Base-by-base conservation (phyloP, 805 yeast species). In the Alloascoidea africana region DNA sequence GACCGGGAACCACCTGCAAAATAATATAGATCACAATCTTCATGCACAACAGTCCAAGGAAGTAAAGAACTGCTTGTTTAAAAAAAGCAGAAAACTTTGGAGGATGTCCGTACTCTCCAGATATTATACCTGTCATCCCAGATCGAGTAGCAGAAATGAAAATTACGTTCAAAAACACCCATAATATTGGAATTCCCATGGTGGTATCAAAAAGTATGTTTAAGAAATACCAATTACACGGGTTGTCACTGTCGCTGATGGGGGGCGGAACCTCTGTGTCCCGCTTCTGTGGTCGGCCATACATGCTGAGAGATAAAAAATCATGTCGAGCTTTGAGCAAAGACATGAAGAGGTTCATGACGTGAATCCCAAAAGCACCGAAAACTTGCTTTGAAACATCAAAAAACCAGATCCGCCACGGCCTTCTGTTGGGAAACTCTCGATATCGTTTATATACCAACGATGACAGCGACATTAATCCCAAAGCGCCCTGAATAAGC, bases 221-320 rank as follows among this genome's bases (percentile, higher is more conserved):
- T 38, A 91, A 62, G 51, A 89, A 89, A 60, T 91, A 89, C 91
- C 96, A 91, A 47, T 84, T 89, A 56, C 97, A 91, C 4, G 95
- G 94, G 43, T 76, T 77, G 36, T 68, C 72, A 27, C 61, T 68
- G 41, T 33, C 5, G 18, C n/a, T n/a, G n/a, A n/a, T n/a, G n/a
- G n/a, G n/a, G n/a, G n/a, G n/a, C n/a, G n/a, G n/a, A n/a, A n/a
- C n/a, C n/a, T n/a, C n/a, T n/a, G 17, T 13, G 17, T 4, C 33
- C 13, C 4, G 30, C 14, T 14, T 58, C 53, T 17, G 55, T 44
- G 39, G 53, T 62, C 6, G 65, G 63, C 39, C 57, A 54, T 32
- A 52, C 50, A 13, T 47, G 49, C 27, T 44, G 48, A 15, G 46
- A 37, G 16, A 46, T 50, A n/a, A 14, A 15, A 36, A n/a, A 15